These are phyloP conservation scores for Apiotrichum veenhuisii DNA, from an alignment of 1,284 basidiomycete genomes.

Conservation along the genomic window DNA sequence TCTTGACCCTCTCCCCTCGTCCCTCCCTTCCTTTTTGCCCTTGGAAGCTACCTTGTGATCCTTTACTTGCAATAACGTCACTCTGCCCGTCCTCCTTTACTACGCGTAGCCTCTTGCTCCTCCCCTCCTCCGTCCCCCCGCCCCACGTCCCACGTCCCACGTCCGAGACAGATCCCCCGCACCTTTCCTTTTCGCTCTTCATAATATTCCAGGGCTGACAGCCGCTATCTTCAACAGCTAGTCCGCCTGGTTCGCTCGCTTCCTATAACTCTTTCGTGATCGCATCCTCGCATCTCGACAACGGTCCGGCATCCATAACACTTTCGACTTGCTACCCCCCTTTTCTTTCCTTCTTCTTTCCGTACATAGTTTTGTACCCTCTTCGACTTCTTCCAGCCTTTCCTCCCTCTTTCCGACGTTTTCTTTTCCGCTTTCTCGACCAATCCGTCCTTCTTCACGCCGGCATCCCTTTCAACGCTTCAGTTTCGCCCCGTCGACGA, in stretches of 20 bases:
- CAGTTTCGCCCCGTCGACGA: too few relatives aligned
- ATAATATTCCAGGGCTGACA: conserved; percentile 1
- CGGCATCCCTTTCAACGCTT: too few relatives aligned
- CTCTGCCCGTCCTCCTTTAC: background rate
- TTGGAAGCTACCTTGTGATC: background rate
- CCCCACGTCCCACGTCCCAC: too few relatives aligned
- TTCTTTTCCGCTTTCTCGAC: background rate
- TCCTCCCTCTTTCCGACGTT: background rate
- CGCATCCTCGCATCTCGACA: background rate
- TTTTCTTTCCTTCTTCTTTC: background rate
- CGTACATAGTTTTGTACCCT: background rate
- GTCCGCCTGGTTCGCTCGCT: background rate
- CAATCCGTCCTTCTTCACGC: background rate
- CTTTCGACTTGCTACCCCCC: background rate
- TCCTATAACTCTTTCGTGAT: background rate
- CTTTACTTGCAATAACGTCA: background rate
- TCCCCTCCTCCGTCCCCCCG: background rate
- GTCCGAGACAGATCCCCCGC: too few relatives aligned
- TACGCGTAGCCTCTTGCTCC: background rate
- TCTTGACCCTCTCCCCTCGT: background rate
- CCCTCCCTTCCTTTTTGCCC: background rate
- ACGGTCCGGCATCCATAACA: background rate
- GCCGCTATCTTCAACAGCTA: background rate
- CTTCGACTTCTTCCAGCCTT: background rate
- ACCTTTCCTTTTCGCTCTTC: background rate